Evolutionary conservation across 768 basidiomycete species (phyloP), one percentile per base, ranked within the genome.

Genomic region (Serendipita sp.): DNA sequence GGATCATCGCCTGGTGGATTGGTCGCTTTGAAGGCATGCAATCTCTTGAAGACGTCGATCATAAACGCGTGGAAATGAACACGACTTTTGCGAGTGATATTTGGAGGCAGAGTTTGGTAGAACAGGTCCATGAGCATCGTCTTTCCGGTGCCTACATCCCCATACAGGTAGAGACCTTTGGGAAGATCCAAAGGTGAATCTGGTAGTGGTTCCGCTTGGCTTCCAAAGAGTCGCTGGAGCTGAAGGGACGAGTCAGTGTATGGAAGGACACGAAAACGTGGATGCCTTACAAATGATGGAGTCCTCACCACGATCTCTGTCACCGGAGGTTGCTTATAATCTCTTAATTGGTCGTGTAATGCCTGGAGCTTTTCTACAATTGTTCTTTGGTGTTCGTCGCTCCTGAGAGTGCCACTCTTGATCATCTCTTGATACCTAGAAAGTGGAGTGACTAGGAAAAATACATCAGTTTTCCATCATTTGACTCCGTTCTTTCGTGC

Each of bases 81-180:
- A 34, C 96, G 81, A 63, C 89, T 85, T 74, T 90, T 91, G 65
- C 82, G 81, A 50, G 74, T 81, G 63, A 88, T 75, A 48, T 79
- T 75, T 0, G 79, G 69, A 0, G 88, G 87, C 1, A 96, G 83
- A 1, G 92, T 84, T 67, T 85, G 81, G 76, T 88, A 93, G 74
- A 96, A 96, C 27, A 99, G 79, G 73, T 99, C 96, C 96, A 99
- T 99, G 67, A 99, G 84, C 94, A 98, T 97, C 0, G 88, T 88
- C 78, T 98, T 97, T 13, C 96, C 95, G 6, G 95, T 96, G 1
- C 95, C 95, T 66, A 99, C 96, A 68, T 92, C 89, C 36, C 95
- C 96, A 72, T 89, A 92, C 18, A 99, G 85, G 75, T 99, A 98
- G 34, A 98, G 79, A 8, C 95, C 91, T 69, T 87, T 88, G 2